These are phyloP conservation scores for Metschnikowia gelsemii DNA, from an alignment of 805 yeast genomes.

Conservation along the genomic window DNA sequence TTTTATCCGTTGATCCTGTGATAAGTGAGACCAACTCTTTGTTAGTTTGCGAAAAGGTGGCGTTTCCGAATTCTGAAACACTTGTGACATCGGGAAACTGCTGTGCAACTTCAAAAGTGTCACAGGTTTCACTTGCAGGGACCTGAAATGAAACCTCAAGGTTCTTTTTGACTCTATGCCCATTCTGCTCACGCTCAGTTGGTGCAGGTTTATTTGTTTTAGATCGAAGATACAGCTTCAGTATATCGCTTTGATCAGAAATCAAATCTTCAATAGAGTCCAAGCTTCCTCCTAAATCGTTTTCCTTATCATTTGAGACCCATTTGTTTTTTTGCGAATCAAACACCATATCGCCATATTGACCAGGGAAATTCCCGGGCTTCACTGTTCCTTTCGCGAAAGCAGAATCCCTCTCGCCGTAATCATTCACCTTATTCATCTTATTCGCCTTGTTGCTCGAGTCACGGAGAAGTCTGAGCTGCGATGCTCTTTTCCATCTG, in stretches of 20 bases:
- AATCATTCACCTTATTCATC: conserved; percentile 8
- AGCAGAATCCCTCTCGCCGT: background rate
- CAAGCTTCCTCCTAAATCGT: conserved; percentile 27
- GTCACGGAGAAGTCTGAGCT: conserved; percentile 26
- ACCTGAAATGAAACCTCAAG: conserved; percentile 44
- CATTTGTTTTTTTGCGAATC: conserved; percentile 33
- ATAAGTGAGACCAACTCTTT: conserved; percentile 45
- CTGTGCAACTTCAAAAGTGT: conserved; percentile 4
- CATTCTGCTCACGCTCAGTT: conserved; percentile 2
- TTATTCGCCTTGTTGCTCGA: conserved; percentile 6
- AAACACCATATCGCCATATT: conserved; percentile 36
- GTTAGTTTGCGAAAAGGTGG: conserved; percentile 50
- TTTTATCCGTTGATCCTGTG: conserved; percentile 35
- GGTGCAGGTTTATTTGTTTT: background rate
- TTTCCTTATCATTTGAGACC: conserved; percentile 29
- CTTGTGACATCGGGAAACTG: conserved; percentile 37
- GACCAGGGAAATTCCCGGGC: conserved; percentile 36
- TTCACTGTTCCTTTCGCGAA: conserved; percentile 33
- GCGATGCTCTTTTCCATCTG: conserved; percentile 41
- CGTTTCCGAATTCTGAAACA: conserved; percentile 41
- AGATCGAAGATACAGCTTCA: background rate
- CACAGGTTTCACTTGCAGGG: conserved; percentile 25
- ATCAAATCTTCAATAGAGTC: conserved; percentile 41
- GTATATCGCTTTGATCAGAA: conserved; percentile 1
- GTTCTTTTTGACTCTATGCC: conserved; percentile 7